These are phyloP conservation scores for Xylaria polymorpha DNA, from an alignment of 2,329 filamentous ascomycete species.

Conservation along the genomic window DNA sequence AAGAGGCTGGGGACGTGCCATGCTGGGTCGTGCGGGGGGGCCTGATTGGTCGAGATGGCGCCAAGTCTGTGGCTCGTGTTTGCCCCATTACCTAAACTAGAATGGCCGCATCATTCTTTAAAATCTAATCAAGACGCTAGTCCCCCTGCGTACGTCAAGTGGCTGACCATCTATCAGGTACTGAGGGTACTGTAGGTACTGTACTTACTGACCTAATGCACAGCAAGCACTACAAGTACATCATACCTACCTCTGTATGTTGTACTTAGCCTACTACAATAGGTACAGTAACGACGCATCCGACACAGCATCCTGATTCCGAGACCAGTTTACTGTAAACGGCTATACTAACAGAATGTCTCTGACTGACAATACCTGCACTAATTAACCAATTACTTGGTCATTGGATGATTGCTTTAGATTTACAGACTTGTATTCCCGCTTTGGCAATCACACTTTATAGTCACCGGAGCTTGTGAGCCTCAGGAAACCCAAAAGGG, in stretches of 20 bases:
- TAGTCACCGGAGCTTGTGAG: not conserved
- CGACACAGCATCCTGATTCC: not conserved
- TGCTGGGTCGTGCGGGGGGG: not conserved
- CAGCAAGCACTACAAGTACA: not conserved
- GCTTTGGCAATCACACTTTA: not conserved
- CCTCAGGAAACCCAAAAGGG: not conserved
- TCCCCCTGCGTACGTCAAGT: not conserved
- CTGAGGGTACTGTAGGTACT: too few relatives aligned
- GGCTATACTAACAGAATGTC: not conserved
- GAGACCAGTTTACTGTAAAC: not conserved
- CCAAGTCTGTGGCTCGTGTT: conserved; percentile 39
- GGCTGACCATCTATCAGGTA: too few relatives aligned
- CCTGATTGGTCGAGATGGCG: conserved; percentile 23
- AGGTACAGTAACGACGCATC: not conserved
- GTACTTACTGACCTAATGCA: too few relatives aligned
- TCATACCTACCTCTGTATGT: not conserved
- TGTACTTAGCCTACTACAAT: too few relatives aligned
- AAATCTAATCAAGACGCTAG: conserved; percentile 17
- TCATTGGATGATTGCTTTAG: not conserved
- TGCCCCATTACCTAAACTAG: conserved; percentile 26
- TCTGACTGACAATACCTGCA: not conserved
- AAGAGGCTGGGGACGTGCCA: conserved; percentile 39
- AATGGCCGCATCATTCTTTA: conserved; percentile 20
- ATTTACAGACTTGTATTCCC: not conserved
- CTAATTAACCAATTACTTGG: not conserved